phyloP scores from a whole-genome alignment of 2,329 filamentous ascomycete species.

The Triangularia setosa region DNA sequence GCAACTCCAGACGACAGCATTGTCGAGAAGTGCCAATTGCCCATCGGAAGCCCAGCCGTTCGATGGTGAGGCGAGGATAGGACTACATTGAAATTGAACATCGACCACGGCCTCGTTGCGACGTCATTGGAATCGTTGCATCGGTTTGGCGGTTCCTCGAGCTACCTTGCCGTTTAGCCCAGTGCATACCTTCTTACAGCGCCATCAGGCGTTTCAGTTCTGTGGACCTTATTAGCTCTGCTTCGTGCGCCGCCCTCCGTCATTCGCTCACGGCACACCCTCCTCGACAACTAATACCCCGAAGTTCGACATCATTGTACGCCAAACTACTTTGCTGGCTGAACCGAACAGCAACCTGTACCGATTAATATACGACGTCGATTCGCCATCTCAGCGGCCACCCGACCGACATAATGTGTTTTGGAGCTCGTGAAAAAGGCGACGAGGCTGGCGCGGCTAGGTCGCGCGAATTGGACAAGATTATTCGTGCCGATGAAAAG shows the following conservation, averaged over 20 bases:
- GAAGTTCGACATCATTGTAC: background rate
- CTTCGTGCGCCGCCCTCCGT: background rate
- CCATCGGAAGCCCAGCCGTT: background rate
- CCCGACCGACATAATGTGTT: conserved; percentile 54
- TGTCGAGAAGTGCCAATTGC: background rate
- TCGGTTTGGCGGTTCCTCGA: background rate
- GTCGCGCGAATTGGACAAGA: conserved; percentile 78
- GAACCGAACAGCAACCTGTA: background rate
- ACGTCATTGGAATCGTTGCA: background rate
- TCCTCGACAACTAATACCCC: background rate
- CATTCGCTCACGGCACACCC: background rate
- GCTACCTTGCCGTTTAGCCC: background rate
- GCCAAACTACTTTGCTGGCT: background rate
- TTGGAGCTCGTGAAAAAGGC: conserved; percentile 52
- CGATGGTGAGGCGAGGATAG: background rate
- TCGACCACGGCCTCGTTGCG: background rate
- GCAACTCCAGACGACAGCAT: background rate
- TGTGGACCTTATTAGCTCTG: background rate
- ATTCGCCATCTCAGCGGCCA: background rate
- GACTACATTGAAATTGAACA: background rate
- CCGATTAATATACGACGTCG: background rate
- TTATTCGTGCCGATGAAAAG: conserved; percentile 84
- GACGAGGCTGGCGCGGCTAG: conserved; percentile 49
- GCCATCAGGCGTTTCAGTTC: conserved; percentile 5
- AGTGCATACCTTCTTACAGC: background rate